Evolutionary conservation across 805 yeast species (phyloP), one percentile per base, ranked within the genome.

Genomic region (Martiniozyma abietophila): DNA sequence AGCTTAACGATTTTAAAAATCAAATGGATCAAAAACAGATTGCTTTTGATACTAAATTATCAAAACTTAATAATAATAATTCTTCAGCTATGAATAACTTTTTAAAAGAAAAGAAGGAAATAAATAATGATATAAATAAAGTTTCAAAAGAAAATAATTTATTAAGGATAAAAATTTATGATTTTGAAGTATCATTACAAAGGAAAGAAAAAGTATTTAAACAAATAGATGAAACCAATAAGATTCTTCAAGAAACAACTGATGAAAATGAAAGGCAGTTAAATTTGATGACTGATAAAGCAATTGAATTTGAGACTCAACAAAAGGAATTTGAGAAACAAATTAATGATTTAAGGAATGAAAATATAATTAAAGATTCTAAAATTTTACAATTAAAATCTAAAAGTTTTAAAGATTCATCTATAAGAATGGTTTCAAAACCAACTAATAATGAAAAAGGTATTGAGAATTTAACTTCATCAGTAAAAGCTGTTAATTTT

Each of bases 11-110:
- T 20, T 10, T 32, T 8, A 21, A 32, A n/a, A 26, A 16, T 6
- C 45, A 55, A 4, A 62, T 57, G 32, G 49, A 48, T 22, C 52
- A 52, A 6, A 41, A 42, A 8, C 35, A 53, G 30, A 51, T 47
- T 10, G 23, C 15, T 3, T 11, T 11, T n/a, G 27, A 29, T 16
- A 26, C 23, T 11, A 8, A 32, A 20, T 14, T 25, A n/a, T 11
- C 12, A 10, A 21, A 25, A 8, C 10, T 26, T 20, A 21, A 16
- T 22, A n/a, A 8, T 3, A 29, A 14, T 14, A 22, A 25, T 11
- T n/a, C 26, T 22, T 23, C 18, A 23, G 27, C 36, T 3, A 33
- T 31, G 5, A 31, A 32, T 2, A 27, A 28, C 8, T 21, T 29
- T 6, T 9, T 18, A 7, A 24, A 25, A 16, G 25, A 22, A 5